These are phyloP conservation scores for Spatholobus suberectus DNA, from an alignment of 306 rosid species.

Conservation along the genomic window DNA sequence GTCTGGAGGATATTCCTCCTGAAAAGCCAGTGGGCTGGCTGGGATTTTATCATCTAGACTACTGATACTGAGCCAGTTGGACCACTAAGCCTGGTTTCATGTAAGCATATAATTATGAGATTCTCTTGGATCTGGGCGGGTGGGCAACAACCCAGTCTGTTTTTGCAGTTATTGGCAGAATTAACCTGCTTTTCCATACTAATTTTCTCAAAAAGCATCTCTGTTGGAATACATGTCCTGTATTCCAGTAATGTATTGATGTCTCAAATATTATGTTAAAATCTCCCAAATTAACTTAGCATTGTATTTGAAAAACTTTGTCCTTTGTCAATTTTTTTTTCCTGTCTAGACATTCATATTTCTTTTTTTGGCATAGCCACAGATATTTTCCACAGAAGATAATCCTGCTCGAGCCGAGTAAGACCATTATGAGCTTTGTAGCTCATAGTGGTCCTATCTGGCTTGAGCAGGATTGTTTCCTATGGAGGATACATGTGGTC, in stretches of 20 bases:
- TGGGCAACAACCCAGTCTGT: background rate
- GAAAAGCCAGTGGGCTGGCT: background rate
- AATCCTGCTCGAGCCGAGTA: no score
- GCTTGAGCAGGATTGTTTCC: no score
- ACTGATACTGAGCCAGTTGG: background rate
- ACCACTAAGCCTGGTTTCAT: slow-evolving; percentile 11
- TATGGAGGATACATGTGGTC: no score
- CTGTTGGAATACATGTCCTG: background rate
- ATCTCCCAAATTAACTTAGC: background rate
- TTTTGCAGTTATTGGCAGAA: slow-evolving; percentile 11
- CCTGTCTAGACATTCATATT: background rate
- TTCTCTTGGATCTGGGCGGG: slow-evolving; percentile 9
- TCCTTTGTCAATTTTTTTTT: background rate
- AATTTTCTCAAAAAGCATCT: background rate
- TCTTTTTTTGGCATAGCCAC: no score
- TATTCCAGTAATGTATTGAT: background rate
- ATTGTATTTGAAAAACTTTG: background rate
- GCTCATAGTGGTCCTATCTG: no score
- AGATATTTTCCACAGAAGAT: no score
- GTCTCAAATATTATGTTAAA: slow-evolving; percentile 14
- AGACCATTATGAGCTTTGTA: no score
- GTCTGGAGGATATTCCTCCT: background rate
- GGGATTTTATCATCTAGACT: background rate
- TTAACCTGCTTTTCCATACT: background rate
- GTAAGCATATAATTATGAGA: background rate